Conservation (phyloP, 257 asterid genomes). For the Anisodus acutangulus region DNA sequence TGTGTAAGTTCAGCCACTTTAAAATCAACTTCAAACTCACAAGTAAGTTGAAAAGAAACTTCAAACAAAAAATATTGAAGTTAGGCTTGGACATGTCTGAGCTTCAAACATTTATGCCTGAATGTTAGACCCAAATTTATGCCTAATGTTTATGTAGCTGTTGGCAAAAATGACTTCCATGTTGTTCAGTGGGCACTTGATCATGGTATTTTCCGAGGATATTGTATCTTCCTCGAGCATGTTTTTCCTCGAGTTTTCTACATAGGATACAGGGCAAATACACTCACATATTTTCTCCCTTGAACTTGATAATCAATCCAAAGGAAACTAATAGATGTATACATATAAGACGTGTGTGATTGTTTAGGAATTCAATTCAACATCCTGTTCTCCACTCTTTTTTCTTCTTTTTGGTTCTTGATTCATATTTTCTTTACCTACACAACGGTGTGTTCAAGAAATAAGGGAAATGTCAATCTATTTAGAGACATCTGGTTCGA, state of each 20-base stretch:
- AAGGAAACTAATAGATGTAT: no score
- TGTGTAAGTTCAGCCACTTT: no score
- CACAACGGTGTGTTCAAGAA: background rate
- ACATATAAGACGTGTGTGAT: background rate
- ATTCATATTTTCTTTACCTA: background rate
- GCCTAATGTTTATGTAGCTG: no score
- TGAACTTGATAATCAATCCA: no score
- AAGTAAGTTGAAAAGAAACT: no score
- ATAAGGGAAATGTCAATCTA: background rate
- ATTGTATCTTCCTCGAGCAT: background rate
- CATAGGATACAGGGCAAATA: background rate
- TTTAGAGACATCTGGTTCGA: background rate
- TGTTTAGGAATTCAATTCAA: background rate
- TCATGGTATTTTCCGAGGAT: no score
- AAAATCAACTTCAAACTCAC: no score
- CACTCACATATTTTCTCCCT: no score
- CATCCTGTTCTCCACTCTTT: background rate
- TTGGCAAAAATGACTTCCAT: no score
- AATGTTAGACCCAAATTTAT: background rate
- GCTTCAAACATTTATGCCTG: background rate
- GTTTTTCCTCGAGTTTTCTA: background rate
- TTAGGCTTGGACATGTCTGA: no score
- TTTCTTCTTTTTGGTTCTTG: background rate
- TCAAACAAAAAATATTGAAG: no score
- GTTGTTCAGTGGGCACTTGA: background rate